Conservation (phyloP, 495 filamentous ascomycete genomes). For the Aspergillus coremiiformis region DNA sequence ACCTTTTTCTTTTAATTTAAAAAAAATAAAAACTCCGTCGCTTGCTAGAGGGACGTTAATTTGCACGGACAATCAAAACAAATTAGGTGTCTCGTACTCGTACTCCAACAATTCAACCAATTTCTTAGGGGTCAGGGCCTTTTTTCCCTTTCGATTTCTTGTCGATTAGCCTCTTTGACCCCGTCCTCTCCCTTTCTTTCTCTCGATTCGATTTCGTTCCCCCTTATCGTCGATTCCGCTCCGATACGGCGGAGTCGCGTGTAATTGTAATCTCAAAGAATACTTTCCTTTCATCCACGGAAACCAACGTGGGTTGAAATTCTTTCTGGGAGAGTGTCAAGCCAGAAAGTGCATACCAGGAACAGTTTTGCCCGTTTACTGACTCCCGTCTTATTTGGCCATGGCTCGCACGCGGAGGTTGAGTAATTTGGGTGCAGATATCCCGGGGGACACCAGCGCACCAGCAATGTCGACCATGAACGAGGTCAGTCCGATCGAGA, state of each 20-base stretch:
- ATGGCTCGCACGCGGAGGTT: slow-evolving; percentile 43
- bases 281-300: too few relatives aligned
- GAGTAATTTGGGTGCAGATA: slow-evolving; percentile 43
- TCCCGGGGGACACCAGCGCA: slow-evolving; percentile 45
- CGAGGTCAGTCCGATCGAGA: slow-evolving; percentile 38
- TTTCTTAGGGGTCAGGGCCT: not conserved
- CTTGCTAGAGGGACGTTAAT: not conserved
- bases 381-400: not conserved
- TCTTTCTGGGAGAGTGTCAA: too few relatives aligned
- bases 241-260: not conserved
- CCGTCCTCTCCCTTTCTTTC: not conserved
- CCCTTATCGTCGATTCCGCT: not conserved
- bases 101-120: not conserved
- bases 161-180: not conserved
- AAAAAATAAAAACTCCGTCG: not conserved
- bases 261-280: too few relatives aligned
- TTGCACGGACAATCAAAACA: not conserved
- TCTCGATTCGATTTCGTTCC: not conserved
- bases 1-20: not conserved
- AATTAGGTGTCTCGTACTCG: not conserved
- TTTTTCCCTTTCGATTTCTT: not conserved
- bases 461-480: slow-evolving; percentile 49
- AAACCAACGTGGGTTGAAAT: not conserved
- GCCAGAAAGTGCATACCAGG: too few relatives aligned
- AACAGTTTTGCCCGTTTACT: too few relatives aligned